A percentile compares a stretch with the other conserved stretches of the same genome.
Conservation (phyloP, 257 asterid genomes). For the Solanum chaucha region DNA sequence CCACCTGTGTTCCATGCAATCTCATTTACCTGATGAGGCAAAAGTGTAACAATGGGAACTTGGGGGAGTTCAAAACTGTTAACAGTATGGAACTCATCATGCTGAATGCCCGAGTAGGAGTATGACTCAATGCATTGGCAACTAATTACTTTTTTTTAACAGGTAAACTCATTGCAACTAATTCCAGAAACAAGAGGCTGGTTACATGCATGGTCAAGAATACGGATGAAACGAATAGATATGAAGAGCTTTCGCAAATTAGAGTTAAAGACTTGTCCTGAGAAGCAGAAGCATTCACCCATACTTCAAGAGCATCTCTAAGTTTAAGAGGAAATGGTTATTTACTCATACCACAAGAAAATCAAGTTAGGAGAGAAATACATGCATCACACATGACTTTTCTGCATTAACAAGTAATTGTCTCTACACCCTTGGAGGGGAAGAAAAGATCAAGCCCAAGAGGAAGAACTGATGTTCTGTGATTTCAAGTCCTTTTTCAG, state of each 20-base stretch:
- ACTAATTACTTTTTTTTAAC: neutral
- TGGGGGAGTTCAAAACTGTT: neutral
- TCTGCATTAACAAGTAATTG: neutral
- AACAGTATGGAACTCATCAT: neutral
- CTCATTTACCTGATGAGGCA: conserved; percentile 73
- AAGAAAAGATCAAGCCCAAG: neutral
- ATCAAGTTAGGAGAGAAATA: neutral
- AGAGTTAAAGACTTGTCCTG: neutral
- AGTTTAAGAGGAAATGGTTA: neutral
- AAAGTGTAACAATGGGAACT: neutral
- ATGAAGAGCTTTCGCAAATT: neutral
- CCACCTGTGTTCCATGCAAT: conserved; percentile 66
- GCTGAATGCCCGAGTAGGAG: neutral
- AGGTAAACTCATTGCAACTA: neutral
- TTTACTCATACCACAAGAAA: neutral
- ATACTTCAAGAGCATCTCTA: neutral
- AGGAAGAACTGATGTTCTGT: neutral
- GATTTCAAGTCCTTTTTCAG: neutral
- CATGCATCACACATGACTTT: neutral
- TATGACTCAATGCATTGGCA: neutral
- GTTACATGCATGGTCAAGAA: neutral
- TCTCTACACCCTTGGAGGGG: neutral
- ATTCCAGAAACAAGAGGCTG: neutral
- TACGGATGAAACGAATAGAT: neutral
- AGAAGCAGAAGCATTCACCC: neutral